phyloP scores from a whole-genome alignment of 345 rosid species.

The Brassica carinata region DNA sequence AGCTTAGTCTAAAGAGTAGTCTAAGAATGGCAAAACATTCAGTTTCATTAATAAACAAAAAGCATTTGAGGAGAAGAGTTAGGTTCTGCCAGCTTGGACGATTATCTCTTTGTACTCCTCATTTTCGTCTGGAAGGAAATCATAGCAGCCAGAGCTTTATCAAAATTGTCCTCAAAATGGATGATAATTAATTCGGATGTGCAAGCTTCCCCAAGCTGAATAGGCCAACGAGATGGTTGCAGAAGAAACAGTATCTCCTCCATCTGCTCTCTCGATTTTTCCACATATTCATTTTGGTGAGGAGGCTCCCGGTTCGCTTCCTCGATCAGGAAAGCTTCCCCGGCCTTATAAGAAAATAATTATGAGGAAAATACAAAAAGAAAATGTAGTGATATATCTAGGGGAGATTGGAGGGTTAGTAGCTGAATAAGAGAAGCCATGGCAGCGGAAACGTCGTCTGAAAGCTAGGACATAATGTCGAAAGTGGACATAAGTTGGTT shows the following conservation, averaged over 20 bases:
- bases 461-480: conserved; percentile 30
- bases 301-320: conserved; percentile 70
- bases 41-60: conserved; percentile 14
- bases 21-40: conserved; percentile 7
- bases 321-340: conserved; percentile 53
- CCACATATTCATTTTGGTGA: conserved; percentile 96
- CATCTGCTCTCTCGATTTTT: conserved; percentile 79
- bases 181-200: conserved; percentile 54
- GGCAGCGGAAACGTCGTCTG: conserved; percentile 69
- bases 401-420: conserved; percentile 53
- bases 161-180: conserved; percentile 45
- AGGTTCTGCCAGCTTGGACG: conserved; percentile 73
- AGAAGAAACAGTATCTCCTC: conserved; percentile 83
- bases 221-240: conserved; percentile 69
- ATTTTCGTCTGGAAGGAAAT: conserved; percentile 67
- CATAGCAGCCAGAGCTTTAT: conserved; percentile 49
- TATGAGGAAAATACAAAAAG: no score
- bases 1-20: not conserved
- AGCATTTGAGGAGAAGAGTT: conserved; percentile 10
- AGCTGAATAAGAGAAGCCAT: conserved; percentile 61
- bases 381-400: conserved; percentile 48
- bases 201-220: conserved; percentile 59
- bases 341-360: conserved; percentile 34
- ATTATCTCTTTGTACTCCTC: conserved; percentile 87
- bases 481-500: no score